Base-by-base conservation (phyloP, 768 basidiomycete genomes). In the Calocera cornea region DNA sequence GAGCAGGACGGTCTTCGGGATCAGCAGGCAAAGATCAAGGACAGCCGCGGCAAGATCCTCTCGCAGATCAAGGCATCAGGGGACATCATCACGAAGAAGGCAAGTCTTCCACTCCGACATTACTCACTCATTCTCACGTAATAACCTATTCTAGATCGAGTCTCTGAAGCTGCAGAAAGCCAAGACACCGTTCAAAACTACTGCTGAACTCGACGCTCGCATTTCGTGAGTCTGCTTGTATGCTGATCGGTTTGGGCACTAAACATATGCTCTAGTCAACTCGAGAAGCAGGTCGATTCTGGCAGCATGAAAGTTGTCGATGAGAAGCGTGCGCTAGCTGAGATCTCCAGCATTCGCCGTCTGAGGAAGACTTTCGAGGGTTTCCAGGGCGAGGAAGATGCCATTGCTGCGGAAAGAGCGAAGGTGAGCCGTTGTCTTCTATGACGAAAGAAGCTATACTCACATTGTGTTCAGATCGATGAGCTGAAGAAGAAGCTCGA, bases 251-350 rank as follows among this genome's bases (percentile, higher is more conserved):
- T 68, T 47, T 69, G 69, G 67, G 34, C 60, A 66, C 29, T 67
- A 2, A 36, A 41, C 54, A 22, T 49, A 49, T 64, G 65, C 38
- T 68, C 41, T 73, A 95, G 92, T 72, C 81, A 87, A 69, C 80
- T 97, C 68, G 91, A 98, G 64, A 88, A 85, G 74, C 90, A 93
- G 75, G 87, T 99, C 65, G 95, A 98, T 74, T 91, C 91, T 2
- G 95, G 95, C 29, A 85, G 73, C 68, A 82, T 99, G 83, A 97
- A 92, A 75, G 82, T 98, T 68, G 93, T 87, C 31, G 95, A 97
- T 67, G 97, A 99, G 78, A 97, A 97, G 79, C 87, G 92, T 65
- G 90, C 94, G 2, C 82, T 99, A n/a, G 83, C 85, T 71, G 95
- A 98, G 72, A 95, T 99, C 69, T 84, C 82, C 69, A 81, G 83